Percentiles rank a stretch among this genome's conserved stretches.
phyloP scores from a whole-genome alignment of 2,329 filamentous ascomycete genomes.

The Calonectria pseudoturangicola region DNA sequence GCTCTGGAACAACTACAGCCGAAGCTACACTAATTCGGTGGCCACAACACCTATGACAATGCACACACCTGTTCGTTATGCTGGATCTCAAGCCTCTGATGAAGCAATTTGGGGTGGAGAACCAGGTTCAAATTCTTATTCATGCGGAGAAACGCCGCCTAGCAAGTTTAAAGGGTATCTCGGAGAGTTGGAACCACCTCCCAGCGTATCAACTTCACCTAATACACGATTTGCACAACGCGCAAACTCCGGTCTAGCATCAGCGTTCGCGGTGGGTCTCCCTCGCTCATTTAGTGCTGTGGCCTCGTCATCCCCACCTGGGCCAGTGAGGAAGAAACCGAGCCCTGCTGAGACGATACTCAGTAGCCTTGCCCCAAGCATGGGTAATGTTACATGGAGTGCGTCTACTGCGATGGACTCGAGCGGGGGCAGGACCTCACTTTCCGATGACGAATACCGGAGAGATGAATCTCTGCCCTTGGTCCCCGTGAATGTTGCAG shows the following conservation, averaged over 20 bases:
- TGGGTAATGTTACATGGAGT: constrained; percentile 70
- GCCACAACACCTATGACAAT: constrained; percentile 75
- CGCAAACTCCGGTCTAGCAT: constrained; percentile 73
- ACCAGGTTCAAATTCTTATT: constrained; percentile 74
- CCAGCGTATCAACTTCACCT: constrained; percentile 76
- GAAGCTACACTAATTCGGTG: constrained; percentile 72
- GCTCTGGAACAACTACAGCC: constrained; percentile 71
- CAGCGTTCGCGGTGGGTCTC: constrained; percentile 74
- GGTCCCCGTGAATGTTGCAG: constrained; percentile 70
- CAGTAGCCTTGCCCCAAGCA: constrained; percentile 70
- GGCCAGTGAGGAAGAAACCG: constrained; percentile 69
- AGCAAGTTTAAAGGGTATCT: constrained; percentile 68
- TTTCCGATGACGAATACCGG: constrained; percentile 72
- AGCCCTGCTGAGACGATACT: constrained; percentile 78
- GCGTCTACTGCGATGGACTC: constrained; percentile 68
- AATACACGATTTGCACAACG: constrained; percentile 72
- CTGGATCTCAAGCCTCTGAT: constrained; percentile 75
- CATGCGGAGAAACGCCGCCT: constrained; percentile 77
- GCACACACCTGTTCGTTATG: constrained; percentile 73
- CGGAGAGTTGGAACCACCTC: constrained; percentile 67
- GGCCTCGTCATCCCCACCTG: constrained; percentile 67
- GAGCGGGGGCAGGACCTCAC: constrained; percentile 68
- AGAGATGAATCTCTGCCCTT: constrained; percentile 68
- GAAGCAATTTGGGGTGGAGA: constrained; percentile 72
- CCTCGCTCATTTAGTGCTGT: constrained; percentile 66